A percentile compares a stretch with the other conserved stretches of the same genome.
Conservation (phyloP, 2,329 filamentous ascomycete genomes). For the Penicillium expansum region DNA sequence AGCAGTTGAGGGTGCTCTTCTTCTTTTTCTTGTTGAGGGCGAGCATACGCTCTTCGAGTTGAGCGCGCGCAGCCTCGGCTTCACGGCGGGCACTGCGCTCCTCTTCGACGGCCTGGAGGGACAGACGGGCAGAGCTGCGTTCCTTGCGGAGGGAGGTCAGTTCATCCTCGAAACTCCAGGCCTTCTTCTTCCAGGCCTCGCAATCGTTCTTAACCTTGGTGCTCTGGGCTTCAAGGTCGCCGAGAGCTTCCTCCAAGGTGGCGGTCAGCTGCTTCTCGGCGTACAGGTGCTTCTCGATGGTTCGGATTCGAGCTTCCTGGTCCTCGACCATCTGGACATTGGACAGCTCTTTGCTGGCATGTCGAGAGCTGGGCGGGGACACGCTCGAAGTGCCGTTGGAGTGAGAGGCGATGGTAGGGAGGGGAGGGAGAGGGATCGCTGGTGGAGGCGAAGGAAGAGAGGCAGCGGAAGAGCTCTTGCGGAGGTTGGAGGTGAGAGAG, state of each 20-base stretch:
- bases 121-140: slow-evolving; percentile 58
- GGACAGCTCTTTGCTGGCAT: slow-evolving; percentile 76
- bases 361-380: slow-evolving; percentile 62
- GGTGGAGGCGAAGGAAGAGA: slow-evolving; percentile 92
- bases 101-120: slow-evolving; percentile 88
- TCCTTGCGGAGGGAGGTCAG: slow-evolving; percentile 56
- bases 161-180: slow-evolving; percentile 68
- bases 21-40: slow-evolving; percentile 91
- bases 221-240: slow-evolving; percentile 85
- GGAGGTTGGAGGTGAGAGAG: slow-evolving; percentile 66
- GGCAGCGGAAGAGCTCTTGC: slow-evolving; percentile 78
- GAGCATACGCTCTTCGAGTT: slow-evolving; percentile 93
- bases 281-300: slow-evolving; percentile 93
- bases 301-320: slow-evolving; percentile 89
- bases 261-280: slow-evolving; percentile 96
- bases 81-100: slow-evolving; percentile 89
- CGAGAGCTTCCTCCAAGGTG: slow-evolving; percentile 91
- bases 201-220: slow-evolving; percentile 89
- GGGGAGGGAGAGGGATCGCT: slow-evolving; percentile 89
- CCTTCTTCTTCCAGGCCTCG: slow-evolving; percentile 87
- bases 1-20: slow-evolving; percentile 94
- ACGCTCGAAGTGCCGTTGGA: slow-evolving; percentile 53
- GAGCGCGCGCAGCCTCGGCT: slow-evolving; percentile 81
- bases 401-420: slow-evolving; percentile 62
- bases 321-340: slow-evolving; percentile 86